Conservation (phyloP, 495 filamentous ascomycete genomes). For the Penicillium antarcticum region DNA sequence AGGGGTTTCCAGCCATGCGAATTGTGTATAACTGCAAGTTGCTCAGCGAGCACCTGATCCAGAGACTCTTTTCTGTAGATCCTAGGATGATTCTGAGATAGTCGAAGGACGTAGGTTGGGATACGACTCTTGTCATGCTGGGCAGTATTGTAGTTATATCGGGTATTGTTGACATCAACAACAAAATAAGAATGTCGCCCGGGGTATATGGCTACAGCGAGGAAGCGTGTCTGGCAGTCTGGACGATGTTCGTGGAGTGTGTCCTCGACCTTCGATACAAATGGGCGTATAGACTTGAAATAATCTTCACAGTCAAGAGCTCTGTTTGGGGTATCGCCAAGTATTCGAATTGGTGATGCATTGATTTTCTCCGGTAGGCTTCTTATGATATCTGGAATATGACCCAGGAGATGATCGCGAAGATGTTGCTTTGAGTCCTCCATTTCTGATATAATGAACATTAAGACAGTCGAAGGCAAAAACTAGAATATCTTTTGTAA, state of each 20-base stretch:
- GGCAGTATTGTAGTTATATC: conserved; percentile 18
- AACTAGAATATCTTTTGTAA: too few species aligned
- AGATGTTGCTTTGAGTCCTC: neutral
- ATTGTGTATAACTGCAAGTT: conserved; percentile 9
- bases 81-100: neutral
- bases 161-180: conserved; percentile 12
- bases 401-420: neutral
- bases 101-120: conserved; percentile 14
- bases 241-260: neutral
- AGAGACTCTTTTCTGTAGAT: neutral
- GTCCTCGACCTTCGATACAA: conserved; percentile 7
- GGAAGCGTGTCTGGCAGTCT: conserved; percentile 5
- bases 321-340: conserved; percentile 13
- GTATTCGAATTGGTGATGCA: conserved; percentile 7
- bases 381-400: conserved; percentile 1
- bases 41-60: conserved; percentile 1
- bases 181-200: conserved; percentile 10
- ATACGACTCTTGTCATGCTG: conserved; percentile 1
- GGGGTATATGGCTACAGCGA: conserved; percentile 9
- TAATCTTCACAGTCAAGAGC: conserved; percentile 9
- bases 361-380: neutral
- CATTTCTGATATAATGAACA: neutral
- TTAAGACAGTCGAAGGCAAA: too few species aligned
- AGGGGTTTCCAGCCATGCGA: conserved; percentile 13
- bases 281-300: conserved; percentile 6